These are phyloP conservation scores for Platanthera zijinensis DNA, from an alignment of 106 monocot species.

Conservation along the genomic window DNA sequence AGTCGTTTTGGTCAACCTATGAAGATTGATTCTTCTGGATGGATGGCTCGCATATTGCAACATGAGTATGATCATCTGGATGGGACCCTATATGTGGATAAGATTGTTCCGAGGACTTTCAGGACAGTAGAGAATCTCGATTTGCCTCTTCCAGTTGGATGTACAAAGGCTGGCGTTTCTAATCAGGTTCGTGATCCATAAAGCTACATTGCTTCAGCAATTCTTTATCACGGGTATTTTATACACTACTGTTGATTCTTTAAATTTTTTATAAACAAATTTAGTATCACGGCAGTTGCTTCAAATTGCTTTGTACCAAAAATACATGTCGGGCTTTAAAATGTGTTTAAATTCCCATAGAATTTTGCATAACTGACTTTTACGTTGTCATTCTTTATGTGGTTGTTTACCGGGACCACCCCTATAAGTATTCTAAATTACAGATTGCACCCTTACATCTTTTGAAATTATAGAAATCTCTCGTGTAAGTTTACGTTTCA, in stretches of 20 bases:
- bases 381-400: not conserved
- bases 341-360: not conserved
- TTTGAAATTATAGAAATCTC: too few relatives aligned
- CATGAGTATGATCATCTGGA: conserved; percentile 94
- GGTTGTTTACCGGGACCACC: too few relatives aligned
- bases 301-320: too few relatives aligned
- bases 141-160: conserved; percentile 72
- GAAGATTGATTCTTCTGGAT: conserved; percentile 61
- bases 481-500: too few relatives aligned
- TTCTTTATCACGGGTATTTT: not conserved
- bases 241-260: not conserved
- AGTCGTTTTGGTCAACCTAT: conserved; percentile 56
- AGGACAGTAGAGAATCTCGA: conserved; percentile 70
- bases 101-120: conserved; percentile 81
- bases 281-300: too few relatives aligned
- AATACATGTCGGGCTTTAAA: not conserved
- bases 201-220: conserved; percentile 1
- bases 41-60: conserved; percentile 92
- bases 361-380: not conserved
- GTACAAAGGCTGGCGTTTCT: conserved; percentile 46
- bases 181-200: not conserved
- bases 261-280: too few relatives aligned
- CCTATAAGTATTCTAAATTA: too few relatives aligned
- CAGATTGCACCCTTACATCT: too few relatives aligned
- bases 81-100: conserved; percentile 87